These are phyloP conservation scores for Zygotorulaspora florentina DNA, from an alignment of 805 yeast species.

Conservation along the genomic window DNA sequence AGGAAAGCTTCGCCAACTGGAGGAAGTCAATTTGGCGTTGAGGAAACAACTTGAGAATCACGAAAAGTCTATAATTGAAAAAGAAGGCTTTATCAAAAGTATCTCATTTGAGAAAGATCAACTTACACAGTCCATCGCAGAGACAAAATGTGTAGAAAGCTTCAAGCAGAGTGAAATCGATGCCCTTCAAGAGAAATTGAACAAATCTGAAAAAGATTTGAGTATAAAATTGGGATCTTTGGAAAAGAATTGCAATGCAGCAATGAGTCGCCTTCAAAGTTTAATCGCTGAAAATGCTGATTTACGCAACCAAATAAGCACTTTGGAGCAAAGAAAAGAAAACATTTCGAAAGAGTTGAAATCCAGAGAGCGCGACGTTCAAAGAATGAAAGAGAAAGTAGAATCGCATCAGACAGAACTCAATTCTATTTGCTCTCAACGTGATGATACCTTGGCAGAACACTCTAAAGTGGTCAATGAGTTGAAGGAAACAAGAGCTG, in stretches of 20 bases:
- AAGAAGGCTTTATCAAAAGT: slow-evolving; percentile 40
- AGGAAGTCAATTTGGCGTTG: slow-evolving; percentile 45
- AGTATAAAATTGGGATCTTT: slow-evolving; percentile 36
- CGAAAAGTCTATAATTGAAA: slow-evolving; percentile 49
- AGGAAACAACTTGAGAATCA: slow-evolving; percentile 53
- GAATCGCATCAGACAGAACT: slow-evolving; percentile 28
- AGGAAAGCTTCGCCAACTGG: slow-evolving; percentile 43
- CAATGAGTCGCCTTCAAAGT: slow-evolving; percentile 38
- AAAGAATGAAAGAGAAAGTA: slow-evolving; percentile 27
- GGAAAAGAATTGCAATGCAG: slow-evolving; percentile 33
- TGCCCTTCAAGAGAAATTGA: slow-evolving; percentile 30
- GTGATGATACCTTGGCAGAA: slow-evolving; percentile 30
- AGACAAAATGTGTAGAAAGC: slow-evolving; percentile 6
- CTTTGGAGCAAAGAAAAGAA: slow-evolving; percentile 36
- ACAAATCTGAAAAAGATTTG: slow-evolving; percentile 32
- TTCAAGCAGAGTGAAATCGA: slow-evolving; percentile 37
- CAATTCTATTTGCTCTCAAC: slow-evolving; percentile 28
- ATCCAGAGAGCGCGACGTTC: slow-evolving; percentile 37
- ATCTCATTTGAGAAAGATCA: slow-evolving; percentile 32
- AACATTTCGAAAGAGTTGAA: slow-evolving; percentile 36
- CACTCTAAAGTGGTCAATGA: slow-evolving; percentile 28
- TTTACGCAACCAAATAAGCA: slow-evolving; percentile 39
- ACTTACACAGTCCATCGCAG: slow-evolving; percentile 11
- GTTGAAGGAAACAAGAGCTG: slow-evolving; percentile 26
- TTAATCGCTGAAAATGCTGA: slow-evolving; percentile 43